These are phyloP conservation scores for Phytopythium mirpurense DNA, from an alignment of 352 stramenopile genomes.

Conservation along the genomic window DNA sequence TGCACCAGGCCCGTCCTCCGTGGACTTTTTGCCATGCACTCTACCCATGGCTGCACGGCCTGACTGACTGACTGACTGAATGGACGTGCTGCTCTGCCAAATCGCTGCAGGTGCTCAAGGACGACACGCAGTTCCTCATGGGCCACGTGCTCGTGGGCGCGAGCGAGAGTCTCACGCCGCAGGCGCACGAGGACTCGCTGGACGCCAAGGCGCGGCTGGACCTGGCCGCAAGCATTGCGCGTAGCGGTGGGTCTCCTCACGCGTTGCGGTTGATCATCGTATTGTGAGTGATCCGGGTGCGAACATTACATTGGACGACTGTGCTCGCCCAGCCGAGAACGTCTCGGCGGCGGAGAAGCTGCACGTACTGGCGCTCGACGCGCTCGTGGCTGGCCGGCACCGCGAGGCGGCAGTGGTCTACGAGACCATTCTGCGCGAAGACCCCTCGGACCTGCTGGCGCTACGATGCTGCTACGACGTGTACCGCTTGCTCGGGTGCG, in stretches of 20 bases:
- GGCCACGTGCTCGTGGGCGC: slow-evolving; percentile 75
- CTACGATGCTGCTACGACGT: slow-evolving; percentile 77
- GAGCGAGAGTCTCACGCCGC: slow-evolving; percentile 61
- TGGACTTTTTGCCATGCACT: too few species aligned
- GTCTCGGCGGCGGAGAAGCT: slow-evolving; percentile 44
- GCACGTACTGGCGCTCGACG: slow-evolving; percentile 68
- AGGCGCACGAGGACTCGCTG: slow-evolving; percentile 61
- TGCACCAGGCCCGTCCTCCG: slow-evolving; percentile 34
- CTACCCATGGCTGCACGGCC: too few species aligned
- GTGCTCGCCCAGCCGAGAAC: slow-evolving; percentile 18
- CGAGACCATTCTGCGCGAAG: slow-evolving; percentile 72
- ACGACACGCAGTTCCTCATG: slow-evolving; percentile 72
- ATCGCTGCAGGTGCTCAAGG: slow-evolving; percentile 27
- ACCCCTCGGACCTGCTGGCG: slow-evolving; percentile 64
- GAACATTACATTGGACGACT: too few species aligned
- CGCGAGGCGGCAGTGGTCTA: slow-evolving; percentile 67
- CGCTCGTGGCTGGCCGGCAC: slow-evolving; percentile 57
- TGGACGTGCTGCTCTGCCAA: too few species aligned
- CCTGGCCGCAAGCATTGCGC: slow-evolving; percentile 26
- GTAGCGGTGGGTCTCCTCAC: slow-evolving; percentile 22
- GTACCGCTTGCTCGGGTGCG: slow-evolving; percentile 73
- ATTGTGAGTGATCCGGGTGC: too few species aligned
- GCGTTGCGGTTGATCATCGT: too few species aligned
- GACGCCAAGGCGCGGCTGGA: slow-evolving; percentile 34
- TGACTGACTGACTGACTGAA: too few species aligned